Evolutionary conservation across 148 eudicot species (phyloP), one percentile per base, ranked within the genome.

Genomic region (Pouteria glomerata): DNA sequence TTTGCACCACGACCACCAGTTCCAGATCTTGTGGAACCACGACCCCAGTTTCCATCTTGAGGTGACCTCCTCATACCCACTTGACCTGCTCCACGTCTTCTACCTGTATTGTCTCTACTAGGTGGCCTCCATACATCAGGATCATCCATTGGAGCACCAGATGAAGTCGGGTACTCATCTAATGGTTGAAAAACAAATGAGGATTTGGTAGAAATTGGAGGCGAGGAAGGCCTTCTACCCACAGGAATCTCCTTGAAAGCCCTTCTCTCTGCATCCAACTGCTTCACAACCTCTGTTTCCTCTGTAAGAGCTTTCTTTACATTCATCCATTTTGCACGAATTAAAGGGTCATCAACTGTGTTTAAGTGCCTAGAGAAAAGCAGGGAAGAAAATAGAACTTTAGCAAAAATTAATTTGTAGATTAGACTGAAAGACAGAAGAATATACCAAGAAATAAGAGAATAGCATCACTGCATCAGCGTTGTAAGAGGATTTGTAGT

Each of bases 121-220:
- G 99, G 99, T 50, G 99, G 99, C 80, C 99, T 89, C 99, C 99
- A 95, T 55, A 95, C 97, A 88, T 95, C 99, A 65, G 97, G 99
- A 81, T 95, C 99, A 64, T 95, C 99, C 81, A 90, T 82, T 23
- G 89, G 66, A 74, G 68, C 86, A 74, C 87, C 79, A 42, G 99
- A 91, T 48, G 99, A 92, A 52, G 96, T 87, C 8, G 99, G 99
- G 77, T 91, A 92, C 76, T 95, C 99, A 62, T 95, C 97, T 77
- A 89, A 73, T 23, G 97, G 97, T 76, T 95, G 97, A 75, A 95
- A 95, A 53, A 89, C 90, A 88, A 89, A 95, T 41, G 99, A 92
- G 5, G 96, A 89, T 81, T 90, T 95, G 19, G 92, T 69, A 10
- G 97, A 84, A 74, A 95, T 92, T 27, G 97, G 97, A 55, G 99